These are phyloP conservation scores for Epicoccum nigrum DNA, from an alignment of 2,329 filamentous ascomycete genomes.

Conservation along the genomic window DNA sequence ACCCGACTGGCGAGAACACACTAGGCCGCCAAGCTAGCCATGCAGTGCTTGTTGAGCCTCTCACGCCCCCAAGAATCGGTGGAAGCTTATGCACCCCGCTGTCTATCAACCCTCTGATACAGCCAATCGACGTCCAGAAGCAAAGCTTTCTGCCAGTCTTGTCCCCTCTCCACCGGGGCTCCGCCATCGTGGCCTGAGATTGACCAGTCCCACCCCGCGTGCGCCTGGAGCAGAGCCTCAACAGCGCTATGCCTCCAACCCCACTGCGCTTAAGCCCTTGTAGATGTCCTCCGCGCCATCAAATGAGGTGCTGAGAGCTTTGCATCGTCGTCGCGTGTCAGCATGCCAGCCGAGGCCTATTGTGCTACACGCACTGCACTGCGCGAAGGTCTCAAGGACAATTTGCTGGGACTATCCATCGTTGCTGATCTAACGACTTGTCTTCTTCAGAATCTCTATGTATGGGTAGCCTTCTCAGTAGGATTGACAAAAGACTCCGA, in stretches of 20 bases:
- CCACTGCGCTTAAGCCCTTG: conserved; percentile 10
- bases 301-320: conserved; percentile 8
- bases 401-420: no score
- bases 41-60: conserved; percentile 37
- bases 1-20: conserved; percentile 18
- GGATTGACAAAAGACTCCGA: conserved; percentile 9
- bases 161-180: conserved; percentile 16
- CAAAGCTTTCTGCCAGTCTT: conserved; percentile 28
- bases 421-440: no score
- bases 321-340: conserved; percentile 8
- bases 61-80: conserved; percentile 24
- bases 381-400: no score
- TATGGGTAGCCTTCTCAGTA: no score
- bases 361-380: background rate
- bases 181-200: conserved; percentile 5
- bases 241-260: conserved; percentile 4
- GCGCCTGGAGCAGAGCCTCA: conserved; percentile 19
- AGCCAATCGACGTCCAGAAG: conserved; percentile 29
- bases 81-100: conserved; percentile 38
- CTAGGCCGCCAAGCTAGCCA: conserved; percentile 26
- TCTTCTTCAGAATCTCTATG: no score
- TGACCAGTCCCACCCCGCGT: background rate
- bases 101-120: conserved; percentile 16
- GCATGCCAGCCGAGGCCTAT: background rate
- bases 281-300: conserved; percentile 3